These are phyloP conservation scores for Solanum appendiculatum DNA, from an alignment of 257 asterid species.

Conservation along the genomic window DNA sequence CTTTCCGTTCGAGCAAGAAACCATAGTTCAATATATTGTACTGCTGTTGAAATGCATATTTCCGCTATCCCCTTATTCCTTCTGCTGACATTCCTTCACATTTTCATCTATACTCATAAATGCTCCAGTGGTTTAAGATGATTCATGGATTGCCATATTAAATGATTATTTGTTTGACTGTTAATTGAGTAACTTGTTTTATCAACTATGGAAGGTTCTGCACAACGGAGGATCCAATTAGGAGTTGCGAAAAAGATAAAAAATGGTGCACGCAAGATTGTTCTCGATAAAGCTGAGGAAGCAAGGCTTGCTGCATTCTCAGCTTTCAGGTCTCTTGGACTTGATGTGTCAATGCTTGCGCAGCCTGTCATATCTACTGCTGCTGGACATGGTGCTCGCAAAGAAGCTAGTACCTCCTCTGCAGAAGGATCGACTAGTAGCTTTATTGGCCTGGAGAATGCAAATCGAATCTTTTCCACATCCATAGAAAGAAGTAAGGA, in stretches of 20 bases:
- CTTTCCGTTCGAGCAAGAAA: not conserved
- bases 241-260: constrained; percentile 93
- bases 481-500: constrained; percentile 15
- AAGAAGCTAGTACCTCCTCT: constrained; percentile 43
- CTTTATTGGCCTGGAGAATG: constrained; percentile 25
- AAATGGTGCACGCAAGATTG: constrained; percentile 89
- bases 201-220: constrained; percentile 33
- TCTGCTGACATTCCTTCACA: not conserved
- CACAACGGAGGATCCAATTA: constrained; percentile 59
- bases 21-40: not conserved
- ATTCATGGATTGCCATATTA: not conserved
- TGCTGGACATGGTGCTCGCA: constrained; percentile 29
- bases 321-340: constrained; percentile 89
- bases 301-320: constrained; percentile 93
- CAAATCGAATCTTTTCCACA: constrained; percentile 13
- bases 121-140: not conserved
- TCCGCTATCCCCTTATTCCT: not conserved
- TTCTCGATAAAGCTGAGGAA: constrained; percentile 96
- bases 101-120: not conserved
- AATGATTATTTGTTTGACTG: not conserved
- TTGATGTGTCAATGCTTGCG: constrained; percentile 54
- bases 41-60: not conserved
- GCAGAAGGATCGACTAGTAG: constrained; percentile 66
- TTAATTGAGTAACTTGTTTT: not conserved
- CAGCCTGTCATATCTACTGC: constrained; percentile 35